A percentile compares a stretch with the other conserved stretches of the same genome.
Evolutionary conservation across 2,329 filamentous ascomycete species (phyloP).

Genomic region (Juglanconis oblonga): DNA sequence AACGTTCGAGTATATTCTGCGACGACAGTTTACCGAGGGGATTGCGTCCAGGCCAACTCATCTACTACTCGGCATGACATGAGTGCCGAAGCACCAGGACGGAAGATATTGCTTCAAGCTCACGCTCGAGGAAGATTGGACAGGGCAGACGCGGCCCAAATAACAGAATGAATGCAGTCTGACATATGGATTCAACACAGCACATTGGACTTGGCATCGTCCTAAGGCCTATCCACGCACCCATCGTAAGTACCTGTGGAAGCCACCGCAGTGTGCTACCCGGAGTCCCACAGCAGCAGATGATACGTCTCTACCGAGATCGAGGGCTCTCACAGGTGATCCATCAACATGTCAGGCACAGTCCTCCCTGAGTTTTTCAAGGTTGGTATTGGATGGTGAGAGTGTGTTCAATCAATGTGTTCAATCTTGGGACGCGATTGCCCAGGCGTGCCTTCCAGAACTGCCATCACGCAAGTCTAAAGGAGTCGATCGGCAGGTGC

Average conservation of each 20-base stretch:
- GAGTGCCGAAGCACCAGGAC: too few species aligned
- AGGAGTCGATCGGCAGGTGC: not conserved
- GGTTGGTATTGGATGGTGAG: not conserved
- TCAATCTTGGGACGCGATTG: not conserved
- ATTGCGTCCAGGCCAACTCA: too few species aligned
- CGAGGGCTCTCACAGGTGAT: not conserved
- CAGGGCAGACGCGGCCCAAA: too few species aligned
- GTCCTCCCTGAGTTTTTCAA: not conserved
- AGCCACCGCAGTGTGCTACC: not conserved
- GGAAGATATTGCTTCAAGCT: not conserved
- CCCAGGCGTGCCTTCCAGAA: not conserved
- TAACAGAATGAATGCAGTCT: too few species aligned
- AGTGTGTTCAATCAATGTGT: not conserved
- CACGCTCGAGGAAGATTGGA: too few species aligned
- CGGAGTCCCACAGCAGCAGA: slow-evolving; percentile 1
- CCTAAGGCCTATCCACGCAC: not conserved
- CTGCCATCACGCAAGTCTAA: not conserved
- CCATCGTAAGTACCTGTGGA: not conserved
- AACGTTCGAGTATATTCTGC: not conserved
- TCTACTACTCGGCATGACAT: too few species aligned
- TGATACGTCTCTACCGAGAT: slow-evolving; percentile 9
- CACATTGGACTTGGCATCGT: not conserved
- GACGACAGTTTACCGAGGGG: not conserved
- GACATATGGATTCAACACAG: not conserved
- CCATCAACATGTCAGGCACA: not conserved